phyloP scores from a whole-genome alignment of 164 flowering plant species.

The Umbilicus rupestris region DNA sequence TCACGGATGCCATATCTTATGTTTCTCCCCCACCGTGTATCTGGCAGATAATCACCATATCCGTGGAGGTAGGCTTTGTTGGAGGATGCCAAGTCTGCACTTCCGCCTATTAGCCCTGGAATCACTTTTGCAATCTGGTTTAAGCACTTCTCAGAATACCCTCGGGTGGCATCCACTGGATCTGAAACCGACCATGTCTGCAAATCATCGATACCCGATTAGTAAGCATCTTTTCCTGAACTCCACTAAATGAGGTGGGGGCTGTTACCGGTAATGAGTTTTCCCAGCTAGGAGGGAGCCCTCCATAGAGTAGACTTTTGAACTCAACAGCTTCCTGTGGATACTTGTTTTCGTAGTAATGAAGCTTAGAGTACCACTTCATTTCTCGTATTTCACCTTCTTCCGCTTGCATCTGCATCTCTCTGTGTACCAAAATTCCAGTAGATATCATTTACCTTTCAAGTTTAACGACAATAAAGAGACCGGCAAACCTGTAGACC shows the following conservation, averaged over 20 bases:
- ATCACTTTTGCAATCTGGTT: slow-evolving; percentile 36
- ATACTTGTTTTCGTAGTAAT: slow-evolving; percentile 25
- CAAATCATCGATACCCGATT: background rate
- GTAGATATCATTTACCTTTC: background rate
- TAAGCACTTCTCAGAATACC: slow-evolving; percentile 35
- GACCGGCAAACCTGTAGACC: slow-evolving; percentile 26
- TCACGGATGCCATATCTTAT: slow-evolving; percentile 52
- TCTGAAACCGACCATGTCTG: slow-evolving; percentile 34
- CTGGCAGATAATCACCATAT: slow-evolving; percentile 21
- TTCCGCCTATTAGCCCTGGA: slow-evolving; percentile 47
- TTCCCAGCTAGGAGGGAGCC: slow-evolving; percentile 45
- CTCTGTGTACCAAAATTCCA: slow-evolving; percentile 21
- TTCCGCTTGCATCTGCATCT: slow-evolving; percentile 30
- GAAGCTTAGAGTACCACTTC: slow-evolving; percentile 32
- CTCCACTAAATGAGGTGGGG: background rate
- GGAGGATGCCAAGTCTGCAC: slow-evolving; percentile 49
- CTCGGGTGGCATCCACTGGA: slow-evolving; percentile 46
- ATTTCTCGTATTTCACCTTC: slow-evolving; percentile 30
- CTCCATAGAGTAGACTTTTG: slow-evolving; percentile 28
- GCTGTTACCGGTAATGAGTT: slow-evolving; percentile 33
- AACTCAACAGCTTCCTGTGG: slow-evolving; percentile 38
- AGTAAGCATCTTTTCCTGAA: background rate
- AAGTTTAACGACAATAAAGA: background rate
- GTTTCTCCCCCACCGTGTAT: slow-evolving; percentile 38
- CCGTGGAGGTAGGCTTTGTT: slow-evolving; percentile 28